Percentiles rank a stretch among this genome's conserved stretches.
These are phyloP conservation scores for Pseudogymnoascus sp. DNA, from an alignment of 2,329 filamentous ascomycete species.

Conservation along the genomic window DNA sequence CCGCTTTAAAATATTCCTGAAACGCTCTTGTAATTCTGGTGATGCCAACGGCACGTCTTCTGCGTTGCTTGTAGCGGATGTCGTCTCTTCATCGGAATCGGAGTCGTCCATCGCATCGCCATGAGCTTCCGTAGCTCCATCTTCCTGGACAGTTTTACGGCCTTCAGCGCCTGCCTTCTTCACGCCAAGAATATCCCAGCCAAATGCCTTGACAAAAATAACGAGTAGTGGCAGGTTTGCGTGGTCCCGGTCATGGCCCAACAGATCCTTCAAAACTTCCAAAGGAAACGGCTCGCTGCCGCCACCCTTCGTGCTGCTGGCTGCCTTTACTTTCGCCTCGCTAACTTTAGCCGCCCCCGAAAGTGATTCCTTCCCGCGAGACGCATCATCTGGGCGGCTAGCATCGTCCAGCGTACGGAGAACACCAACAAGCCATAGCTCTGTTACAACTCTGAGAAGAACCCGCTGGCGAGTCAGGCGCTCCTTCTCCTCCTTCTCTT, in stretches of 20 bases:
- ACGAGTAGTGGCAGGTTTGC: slow-evolving; percentile 84
- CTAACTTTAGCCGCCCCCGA: slow-evolving; percentile 48
- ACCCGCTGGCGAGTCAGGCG: slow-evolving; percentile 77
- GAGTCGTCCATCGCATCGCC: slow-evolving; percentile 37
- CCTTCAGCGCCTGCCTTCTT: slow-evolving; percentile 63
- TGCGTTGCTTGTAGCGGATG: slow-evolving; percentile 33
- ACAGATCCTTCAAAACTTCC: slow-evolving; percentile 93
- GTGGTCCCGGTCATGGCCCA: slow-evolving; percentile 90
- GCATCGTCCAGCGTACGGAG: slow-evolving; percentile 70
- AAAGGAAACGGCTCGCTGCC: slow-evolving; percentile 87
- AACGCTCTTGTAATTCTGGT: slow-evolving; percentile 72
- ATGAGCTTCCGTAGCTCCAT: slow-evolving; percentile 53
- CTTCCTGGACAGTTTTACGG: slow-evolving; percentile 76
- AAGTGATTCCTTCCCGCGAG: slow-evolving; percentile 38
- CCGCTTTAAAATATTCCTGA: slow-evolving; percentile 72
- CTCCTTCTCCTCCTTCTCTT: slow-evolving; percentile 94
- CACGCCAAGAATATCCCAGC: slow-evolving; percentile 87
- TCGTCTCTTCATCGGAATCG: slow-evolving; percentile 41
- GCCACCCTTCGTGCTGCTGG: slow-evolving; percentile 49
- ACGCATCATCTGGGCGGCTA: slow-evolving; percentile 52
- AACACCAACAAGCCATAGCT: slow-evolving; percentile 89
- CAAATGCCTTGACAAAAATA: slow-evolving; percentile 90
- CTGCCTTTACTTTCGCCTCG: slow-evolving; percentile 47
- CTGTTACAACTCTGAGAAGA: slow-evolving; percentile 81
- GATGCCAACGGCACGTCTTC: slow-evolving; percentile 68